Conservation (phyloP, 2,329 filamentous ascomycete genomes). For the Diplodia corticola region DNA sequence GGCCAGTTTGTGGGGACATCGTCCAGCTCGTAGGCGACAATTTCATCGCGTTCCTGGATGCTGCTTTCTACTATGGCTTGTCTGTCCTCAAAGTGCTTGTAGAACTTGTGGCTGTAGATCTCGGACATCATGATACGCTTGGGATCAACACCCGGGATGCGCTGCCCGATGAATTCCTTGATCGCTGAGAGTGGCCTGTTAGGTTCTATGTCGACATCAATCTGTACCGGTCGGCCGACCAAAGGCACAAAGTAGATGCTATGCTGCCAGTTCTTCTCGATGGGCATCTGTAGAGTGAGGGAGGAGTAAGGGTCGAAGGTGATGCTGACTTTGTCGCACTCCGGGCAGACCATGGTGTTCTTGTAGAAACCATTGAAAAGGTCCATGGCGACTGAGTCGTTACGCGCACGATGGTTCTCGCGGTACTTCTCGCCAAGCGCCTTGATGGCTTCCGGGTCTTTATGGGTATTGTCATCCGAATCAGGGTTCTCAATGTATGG, state of each 20-base stretch:
- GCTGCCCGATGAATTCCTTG: slow-evolving; percentile 63
- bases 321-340: slow-evolving; percentile 92
- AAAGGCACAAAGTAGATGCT: slow-evolving; percentile 76
- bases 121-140: slow-evolving; percentile 77
- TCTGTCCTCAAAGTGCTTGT: slow-evolving; percentile 76
- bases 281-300: slow-evolving; percentile 83
- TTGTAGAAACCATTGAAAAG: slow-evolving; percentile 98
- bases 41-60: slow-evolving; percentile 63
- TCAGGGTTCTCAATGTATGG: slow-evolving; percentile 97
- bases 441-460: slow-evolving; percentile 75
- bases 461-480: slow-evolving; percentile 93
- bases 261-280: slow-evolving; percentile 79
- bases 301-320: slow-evolving; percentile 98
- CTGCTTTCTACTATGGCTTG: slow-evolving; percentile 65
- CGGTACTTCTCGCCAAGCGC: slow-evolving; percentile 86
- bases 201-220: slow-evolving; percentile 80
- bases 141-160: slow-evolving; percentile 51
- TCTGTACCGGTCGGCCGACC: slow-evolving; percentile 66
- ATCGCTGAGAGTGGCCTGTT: slow-evolving; percentile 67
- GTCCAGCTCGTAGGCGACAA: slow-evolving; percentile 77
- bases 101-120: slow-evolving; percentile 80
- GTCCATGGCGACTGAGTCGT: slow-evolving; percentile 93
- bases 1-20: slow-evolving; percentile 76
- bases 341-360: slow-evolving; percentile 89
- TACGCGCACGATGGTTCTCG: slow-evolving; percentile 86